Conservation (phyloP, 1,139 yeast genomes). For the Yamadazyma triangularis region DNA sequence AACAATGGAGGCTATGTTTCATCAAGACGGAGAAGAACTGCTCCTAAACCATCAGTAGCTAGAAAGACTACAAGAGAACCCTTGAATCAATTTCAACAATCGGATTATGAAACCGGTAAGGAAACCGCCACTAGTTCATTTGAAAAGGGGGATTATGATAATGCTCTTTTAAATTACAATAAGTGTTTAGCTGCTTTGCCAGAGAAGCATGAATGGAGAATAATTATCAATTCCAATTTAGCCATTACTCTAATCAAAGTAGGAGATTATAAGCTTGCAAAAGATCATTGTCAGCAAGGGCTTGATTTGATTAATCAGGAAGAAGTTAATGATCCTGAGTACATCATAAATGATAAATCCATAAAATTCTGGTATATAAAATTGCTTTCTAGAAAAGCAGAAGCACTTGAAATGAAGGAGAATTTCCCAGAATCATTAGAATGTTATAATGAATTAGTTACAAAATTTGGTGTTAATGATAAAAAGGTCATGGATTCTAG, state of each 20-base stretch:
- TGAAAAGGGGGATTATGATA: slow-evolving; percentile 75
- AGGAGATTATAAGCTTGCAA: slow-evolving; percentile 69
- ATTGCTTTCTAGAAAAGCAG: slow-evolving; percentile 68
- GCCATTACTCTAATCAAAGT: slow-evolving; percentile 65
- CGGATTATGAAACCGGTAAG: slow-evolving; percentile 55
- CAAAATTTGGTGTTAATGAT: slow-evolving; percentile 58
- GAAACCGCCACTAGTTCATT: slow-evolving; percentile 60
- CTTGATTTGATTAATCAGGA: slow-evolving; percentile 44
- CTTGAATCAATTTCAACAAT: slow-evolving; percentile 41
- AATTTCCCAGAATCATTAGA: slow-evolving; percentile 58
- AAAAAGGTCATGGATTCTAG: slow-evolving; percentile 74
- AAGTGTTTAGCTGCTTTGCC: slow-evolving; percentile 65
- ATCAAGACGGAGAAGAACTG: slow-evolving; percentile 14
- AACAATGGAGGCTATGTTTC: slow-evolving; percentile 14
- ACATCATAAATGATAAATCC: slow-evolving; percentile 45
- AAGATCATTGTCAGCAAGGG: slow-evolving; percentile 53
- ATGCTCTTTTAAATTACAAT: slow-evolving; percentile 59
- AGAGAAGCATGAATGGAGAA: slow-evolving; percentile 55
- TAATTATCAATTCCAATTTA: slow-evolving; percentile 73
- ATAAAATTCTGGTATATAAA: slow-evolving; percentile 73
- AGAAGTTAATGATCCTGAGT: slow-evolving; percentile 19
- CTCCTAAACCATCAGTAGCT: slow-evolving; percentile 1
- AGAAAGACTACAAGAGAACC: slow-evolving; percentile 13
- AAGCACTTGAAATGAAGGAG: slow-evolving; percentile 77
- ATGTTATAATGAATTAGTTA: slow-evolving; percentile 57